A percentile compares a stretch with the other conserved stretches of the same genome.
Conservation (phyloP, 805 yeast species). For the Starmera dryadoides region DNA sequence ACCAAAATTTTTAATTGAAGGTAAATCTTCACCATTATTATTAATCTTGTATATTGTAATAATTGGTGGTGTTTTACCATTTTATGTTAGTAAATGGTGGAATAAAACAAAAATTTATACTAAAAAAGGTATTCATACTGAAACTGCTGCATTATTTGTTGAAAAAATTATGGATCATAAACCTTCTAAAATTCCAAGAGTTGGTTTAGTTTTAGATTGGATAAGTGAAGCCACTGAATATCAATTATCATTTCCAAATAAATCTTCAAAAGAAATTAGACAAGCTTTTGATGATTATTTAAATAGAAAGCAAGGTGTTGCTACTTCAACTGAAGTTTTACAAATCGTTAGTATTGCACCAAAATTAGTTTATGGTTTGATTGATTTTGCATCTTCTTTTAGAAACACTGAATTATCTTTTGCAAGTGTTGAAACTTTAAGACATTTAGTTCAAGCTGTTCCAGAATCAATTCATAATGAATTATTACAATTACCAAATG, state of each 20-base stretch:
- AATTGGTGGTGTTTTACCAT: constrained; percentile 76
- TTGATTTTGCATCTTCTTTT: constrained; percentile 78
- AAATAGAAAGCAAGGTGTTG: constrained; percentile 45
- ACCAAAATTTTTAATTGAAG: constrained; percentile 86
- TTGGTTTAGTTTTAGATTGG: constrained; percentile 50
- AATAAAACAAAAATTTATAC: constrained; percentile 69
- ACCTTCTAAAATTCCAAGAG: constrained; percentile 56
- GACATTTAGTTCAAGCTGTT: constrained; percentile 72
- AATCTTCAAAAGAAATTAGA: constrained; percentile 40
- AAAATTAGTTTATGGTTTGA: constrained; percentile 56
- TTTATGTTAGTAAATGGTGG: constrained; percentile 89
- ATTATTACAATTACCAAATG: constrained; percentile 76
- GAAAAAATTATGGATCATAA: constrained; percentile 66
- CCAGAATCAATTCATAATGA: constrained; percentile 49
- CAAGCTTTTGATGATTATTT: constrained; percentile 51
- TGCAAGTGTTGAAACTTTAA: constrained; percentile 57
- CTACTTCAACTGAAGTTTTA: constrained; percentile 31
- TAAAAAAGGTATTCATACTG: constrained; percentile 72
- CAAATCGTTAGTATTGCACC: constrained; percentile 59
- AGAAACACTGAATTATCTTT: constrained; percentile 61
- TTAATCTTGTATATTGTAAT: constrained; percentile 58
- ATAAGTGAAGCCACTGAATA: constrained; percentile 65
- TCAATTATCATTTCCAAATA: constrained; percentile 30
- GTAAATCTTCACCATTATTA: constrained; percentile 61
- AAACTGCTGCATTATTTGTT: constrained; percentile 75